phyloP scores from a whole-genome alignment of 129 eudicot species.

The Tanacetum coccineum region DNA sequence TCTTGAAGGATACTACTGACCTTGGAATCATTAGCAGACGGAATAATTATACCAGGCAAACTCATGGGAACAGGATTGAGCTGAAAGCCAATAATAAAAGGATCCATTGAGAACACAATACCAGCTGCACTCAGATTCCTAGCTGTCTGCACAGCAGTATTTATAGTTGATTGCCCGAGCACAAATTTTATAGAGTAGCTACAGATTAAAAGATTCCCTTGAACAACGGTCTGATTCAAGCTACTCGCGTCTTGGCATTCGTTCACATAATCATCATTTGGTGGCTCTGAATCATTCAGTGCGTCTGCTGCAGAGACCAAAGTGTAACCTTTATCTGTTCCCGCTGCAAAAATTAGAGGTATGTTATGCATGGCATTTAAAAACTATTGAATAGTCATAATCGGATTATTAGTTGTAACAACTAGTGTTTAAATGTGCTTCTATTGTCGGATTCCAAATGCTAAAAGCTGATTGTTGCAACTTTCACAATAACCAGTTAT shows the following conservation, averaged over 20 bases:
- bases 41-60: constrained; percentile 80
- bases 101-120: constrained; percentile 93
- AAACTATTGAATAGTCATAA: not conserved
- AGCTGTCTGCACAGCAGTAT: constrained; percentile 73
- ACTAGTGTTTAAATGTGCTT: not conserved
- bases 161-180: constrained; percentile 88
- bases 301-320: constrained; percentile 84
- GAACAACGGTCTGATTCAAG: constrained; percentile 55
- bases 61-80: constrained; percentile 94
- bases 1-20: constrained; percentile 37
- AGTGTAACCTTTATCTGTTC: constrained; percentile 55
- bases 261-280: constrained; percentile 64
- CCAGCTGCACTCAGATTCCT: constrained; percentile 90
- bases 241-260: constrained; percentile 90
- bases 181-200: constrained; percentile 91
- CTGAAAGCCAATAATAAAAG: constrained; percentile 94
- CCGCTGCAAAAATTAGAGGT: constrained; percentile 45
- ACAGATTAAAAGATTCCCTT: constrained; percentile 83
- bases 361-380: not conserved
- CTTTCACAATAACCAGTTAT: not conserved
- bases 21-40: constrained; percentile 90
- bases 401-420: not conserved
- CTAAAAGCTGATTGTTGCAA: not conserved
- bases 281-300: constrained; percentile 51
- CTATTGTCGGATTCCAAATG: not conserved